Percentiles rank a stretch among this genome's conserved stretches.
Evolutionary conservation across 1,284 basidiomycete genomes (phyloP).

Genomic region (Moesziomyces antarcticus): DNA sequence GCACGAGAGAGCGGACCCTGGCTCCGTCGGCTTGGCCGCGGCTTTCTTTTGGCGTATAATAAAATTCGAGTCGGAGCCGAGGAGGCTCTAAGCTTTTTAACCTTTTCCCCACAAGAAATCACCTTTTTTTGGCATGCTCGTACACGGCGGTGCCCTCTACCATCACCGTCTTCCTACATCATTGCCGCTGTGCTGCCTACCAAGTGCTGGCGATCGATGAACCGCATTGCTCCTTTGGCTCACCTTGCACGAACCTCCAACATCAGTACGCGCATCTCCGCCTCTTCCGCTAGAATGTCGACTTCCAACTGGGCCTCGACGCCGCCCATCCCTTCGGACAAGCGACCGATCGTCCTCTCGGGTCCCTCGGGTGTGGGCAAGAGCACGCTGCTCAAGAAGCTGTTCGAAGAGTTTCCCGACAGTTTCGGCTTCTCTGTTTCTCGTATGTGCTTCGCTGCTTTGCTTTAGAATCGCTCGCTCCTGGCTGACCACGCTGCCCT

Average conservation of each 20-base stretch:
- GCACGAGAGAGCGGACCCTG: too few relatives aligned
- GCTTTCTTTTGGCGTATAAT: neutral
- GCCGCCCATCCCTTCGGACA: slow-evolving; percentile 36
- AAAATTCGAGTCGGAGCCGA: neutral
- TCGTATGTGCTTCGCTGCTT: slow-evolving; percentile 73
- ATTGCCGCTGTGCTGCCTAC: neutral
- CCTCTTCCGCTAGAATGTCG: slow-evolving; percentile 23
- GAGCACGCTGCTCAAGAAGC: slow-evolving; percentile 85
- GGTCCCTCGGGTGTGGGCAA: slow-evolving; percentile 94
- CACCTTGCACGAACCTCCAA: neutral
- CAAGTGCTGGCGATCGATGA: neutral
- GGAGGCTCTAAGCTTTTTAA: neutral
- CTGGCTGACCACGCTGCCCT: slow-evolving; percentile 21
- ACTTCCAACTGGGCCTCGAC: slow-evolving; percentile 41
- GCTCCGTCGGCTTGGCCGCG: too few relatives aligned
- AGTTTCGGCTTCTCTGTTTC: slow-evolving; percentile 91
- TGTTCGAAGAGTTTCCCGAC: slow-evolving; percentile 85
- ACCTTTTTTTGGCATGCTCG: neutral
- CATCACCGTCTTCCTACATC: neutral
- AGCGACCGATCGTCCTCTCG: slow-evolving; percentile 77
- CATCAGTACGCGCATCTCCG: neutral
- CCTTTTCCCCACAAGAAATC: neutral
- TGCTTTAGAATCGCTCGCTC: slow-evolving; percentile 24
- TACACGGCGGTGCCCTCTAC: too few relatives aligned
- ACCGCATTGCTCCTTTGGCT: neutral